Percentiles rank a stretch among this genome's conserved stretches.
These are phyloP conservation scores for Pezicula neosporulosa DNA, from an alignment of 2,329 filamentous ascomycete genomes.

Conservation along the genomic window DNA sequence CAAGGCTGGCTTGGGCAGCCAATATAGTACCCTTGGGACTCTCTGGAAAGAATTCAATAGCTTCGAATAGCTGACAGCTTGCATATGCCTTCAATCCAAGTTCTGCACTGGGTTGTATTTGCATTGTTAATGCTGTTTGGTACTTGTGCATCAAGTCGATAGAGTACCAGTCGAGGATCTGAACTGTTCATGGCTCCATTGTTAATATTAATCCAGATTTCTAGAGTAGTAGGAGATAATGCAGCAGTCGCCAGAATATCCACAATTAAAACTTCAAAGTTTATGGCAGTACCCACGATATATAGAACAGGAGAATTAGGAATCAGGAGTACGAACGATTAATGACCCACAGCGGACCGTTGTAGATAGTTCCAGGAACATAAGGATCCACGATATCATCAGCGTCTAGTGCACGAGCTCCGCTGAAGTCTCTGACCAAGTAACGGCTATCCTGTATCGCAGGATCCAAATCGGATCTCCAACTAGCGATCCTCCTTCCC, in stretches of 20 bases:
- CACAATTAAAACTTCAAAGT: too few species aligned
- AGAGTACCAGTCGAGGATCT: conserved; percentile 70
- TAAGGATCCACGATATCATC: conserved; percentile 75
- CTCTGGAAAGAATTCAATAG: conserved; percentile 68
- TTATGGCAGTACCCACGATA: too few species aligned
- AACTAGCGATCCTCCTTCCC: conserved; percentile 40
- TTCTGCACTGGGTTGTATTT: conserved; percentile 44
- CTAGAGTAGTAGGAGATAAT: too few species aligned
- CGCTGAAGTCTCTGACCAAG: conserved; percentile 61
- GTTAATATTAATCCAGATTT: too few species aligned
- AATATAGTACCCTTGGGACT: conserved; percentile 69
- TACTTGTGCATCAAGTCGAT: conserved; percentile 78
- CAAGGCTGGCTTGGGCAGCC: conserved; percentile 71
- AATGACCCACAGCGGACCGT: conserved; percentile 66
- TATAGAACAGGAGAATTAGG: too few species aligned
- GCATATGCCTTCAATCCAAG: conserved; percentile 61
- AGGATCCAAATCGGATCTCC: conserved; percentile 57
- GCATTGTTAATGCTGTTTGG: conserved; percentile 59
- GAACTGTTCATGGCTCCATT: too few species aligned
- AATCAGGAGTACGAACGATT: conserved; percentile 53
- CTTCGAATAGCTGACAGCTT: conserved; percentile 76
- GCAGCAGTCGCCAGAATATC: too few species aligned
- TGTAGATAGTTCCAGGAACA: conserved; percentile 64
- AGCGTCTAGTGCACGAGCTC: conserved; percentile 46
- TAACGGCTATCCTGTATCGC: conserved; percentile 57